A percentile compares a stretch with the other conserved stretches of the same genome.
Evolutionary conservation across 192 early-diverging fungal species (phyloP).

Genomic region (Linnemannia exigua): DNA sequence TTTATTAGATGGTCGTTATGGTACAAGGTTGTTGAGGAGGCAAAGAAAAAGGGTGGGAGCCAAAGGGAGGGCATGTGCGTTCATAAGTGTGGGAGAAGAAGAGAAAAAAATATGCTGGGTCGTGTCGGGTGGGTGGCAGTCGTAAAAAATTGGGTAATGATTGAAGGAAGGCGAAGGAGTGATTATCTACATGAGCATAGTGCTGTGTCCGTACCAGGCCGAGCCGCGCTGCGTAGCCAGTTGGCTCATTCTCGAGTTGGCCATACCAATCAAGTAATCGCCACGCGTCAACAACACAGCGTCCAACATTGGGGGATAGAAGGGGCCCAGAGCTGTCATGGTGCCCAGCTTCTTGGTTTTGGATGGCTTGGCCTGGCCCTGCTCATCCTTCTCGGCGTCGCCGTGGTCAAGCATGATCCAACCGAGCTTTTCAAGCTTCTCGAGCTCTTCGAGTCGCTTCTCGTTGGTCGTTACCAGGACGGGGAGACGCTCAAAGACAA

Average conservation of each 20-base stretch:
- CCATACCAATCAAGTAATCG: conserved; percentile 51
- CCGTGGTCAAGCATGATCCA: conserved; percentile 54
- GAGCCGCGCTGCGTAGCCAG: conserved; percentile 43
- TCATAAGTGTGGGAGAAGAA: not conserved
- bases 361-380: conserved; percentile 15
- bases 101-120: not conserved
- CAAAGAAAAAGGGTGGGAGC: too few relatives aligned
- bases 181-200: conserved; percentile 40
- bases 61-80: not conserved
- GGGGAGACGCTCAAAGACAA: conserved; percentile 34
- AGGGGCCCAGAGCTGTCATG: conserved; percentile 28
- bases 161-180: not conserved
- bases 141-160: not conserved
- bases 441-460: conserved; percentile 37
- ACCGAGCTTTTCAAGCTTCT: conserved; percentile 42
- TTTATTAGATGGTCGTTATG: conserved; percentile 8
- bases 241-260: conserved; percentile 48
- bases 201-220: conserved; percentile 36
- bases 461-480: conserved; percentile 50
- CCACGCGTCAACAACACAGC: conserved; percentile 48
- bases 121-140: not conserved
- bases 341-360: conserved; percentile 41
- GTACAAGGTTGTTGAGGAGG: not conserved
- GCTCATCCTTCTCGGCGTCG: conserved; percentile 19
- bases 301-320: conserved; percentile 55